Base-by-base conservation (phyloP, 371 early-diverging fungal genomes). In the Mortierella sp. region DNA sequence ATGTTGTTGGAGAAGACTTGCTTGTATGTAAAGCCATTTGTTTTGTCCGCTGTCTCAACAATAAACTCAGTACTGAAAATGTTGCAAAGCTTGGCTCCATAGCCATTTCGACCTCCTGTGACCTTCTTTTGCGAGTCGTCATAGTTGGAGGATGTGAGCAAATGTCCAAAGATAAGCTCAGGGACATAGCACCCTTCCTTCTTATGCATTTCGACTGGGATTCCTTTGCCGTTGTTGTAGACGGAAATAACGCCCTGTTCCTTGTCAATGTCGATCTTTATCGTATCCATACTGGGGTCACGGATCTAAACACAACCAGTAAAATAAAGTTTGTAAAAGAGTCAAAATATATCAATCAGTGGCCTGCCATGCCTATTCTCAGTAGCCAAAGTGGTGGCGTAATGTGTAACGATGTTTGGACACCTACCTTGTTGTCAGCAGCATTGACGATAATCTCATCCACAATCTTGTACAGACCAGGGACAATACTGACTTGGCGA, bases 371-470 rank as follows among this genome's bases (percentile, higher is more conserved):
- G n/a, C n/a, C n/a, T n/a, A n/a, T n/a, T n/a, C n/a, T n/a, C n/a
- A n/a, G n/a, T n/a, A n/a, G n/a, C n/a, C n/a, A 37, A 5, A 37
- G 9, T 9, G 9, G 37, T 37, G 37, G 37, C 37, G 37, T 37
- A 37, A 37, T 37, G 9, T 9, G 37, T 5, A 9, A 37, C 37
- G 37, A 37, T 9, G 9, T 5, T 37, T 37, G 37, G 37, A 37
- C 11, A 19, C 43, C 53, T 86, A 92, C 91, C 90, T 95, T 96
- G 82, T 96, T 95, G 69, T 95, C 96, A 44, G 96, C 95, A 18
- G 96, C 99, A 86, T 99, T 99, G 25, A 99, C 99, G 5, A 99
- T 82, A 69, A 99, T 99, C 84, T 99, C 99, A 83, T 99, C 99
- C 61, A 99, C 97, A 71, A 99, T 99, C 83, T 99, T 99, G 86